A percentile compares a stretch with the other conserved stretches of the same genome.
Evolutionary conservation across 306 rosid species (phyloP).

Genomic region (Pyrus communis): DNA sequence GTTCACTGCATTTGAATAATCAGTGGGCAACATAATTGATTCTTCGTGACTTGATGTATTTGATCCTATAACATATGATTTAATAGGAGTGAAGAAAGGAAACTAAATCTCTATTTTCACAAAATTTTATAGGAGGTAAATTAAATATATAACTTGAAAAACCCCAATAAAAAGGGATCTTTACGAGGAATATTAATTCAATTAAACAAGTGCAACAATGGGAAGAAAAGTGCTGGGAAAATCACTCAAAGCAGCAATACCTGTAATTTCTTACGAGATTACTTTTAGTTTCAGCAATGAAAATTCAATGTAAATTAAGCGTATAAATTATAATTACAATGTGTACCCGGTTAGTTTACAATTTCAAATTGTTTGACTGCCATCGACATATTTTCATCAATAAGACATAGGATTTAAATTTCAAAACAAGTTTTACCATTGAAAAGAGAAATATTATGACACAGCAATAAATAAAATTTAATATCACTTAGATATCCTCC

Average conservation of each 20-base stretch:
- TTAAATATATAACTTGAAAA: neutral
- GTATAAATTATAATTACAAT: neutral
- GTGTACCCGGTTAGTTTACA: neutral
- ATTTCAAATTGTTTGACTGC: neutral
- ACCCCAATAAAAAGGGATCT: too few relatives aligned
- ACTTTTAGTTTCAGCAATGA: neutral
- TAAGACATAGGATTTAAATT: neutral
- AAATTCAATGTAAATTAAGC: neutral
- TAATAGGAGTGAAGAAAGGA: constrained; percentile 6
- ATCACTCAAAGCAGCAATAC: neutral
- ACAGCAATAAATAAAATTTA: neutral
- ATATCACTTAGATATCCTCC: neutral
- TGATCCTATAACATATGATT: constrained; percentile 39
- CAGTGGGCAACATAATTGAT: constrained; percentile 57
- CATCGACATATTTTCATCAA: neutral
- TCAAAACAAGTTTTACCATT: neutral
- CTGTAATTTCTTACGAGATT: neutral
- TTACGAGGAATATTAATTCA: constrained; percentile 26
- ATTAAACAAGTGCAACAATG: constrained; percentile 46
- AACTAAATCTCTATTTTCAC: constrained; percentile 3
- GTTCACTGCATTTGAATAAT: constrained; percentile 76
- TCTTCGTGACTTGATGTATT: constrained; percentile 33
- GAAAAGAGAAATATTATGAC: neutral
- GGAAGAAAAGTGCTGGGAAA: constrained; percentile 29
- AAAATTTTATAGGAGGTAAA: constrained; percentile 3